Conservation (phyloP, 306 rosid genomes). For the Coriaria nepalensis region DNA sequence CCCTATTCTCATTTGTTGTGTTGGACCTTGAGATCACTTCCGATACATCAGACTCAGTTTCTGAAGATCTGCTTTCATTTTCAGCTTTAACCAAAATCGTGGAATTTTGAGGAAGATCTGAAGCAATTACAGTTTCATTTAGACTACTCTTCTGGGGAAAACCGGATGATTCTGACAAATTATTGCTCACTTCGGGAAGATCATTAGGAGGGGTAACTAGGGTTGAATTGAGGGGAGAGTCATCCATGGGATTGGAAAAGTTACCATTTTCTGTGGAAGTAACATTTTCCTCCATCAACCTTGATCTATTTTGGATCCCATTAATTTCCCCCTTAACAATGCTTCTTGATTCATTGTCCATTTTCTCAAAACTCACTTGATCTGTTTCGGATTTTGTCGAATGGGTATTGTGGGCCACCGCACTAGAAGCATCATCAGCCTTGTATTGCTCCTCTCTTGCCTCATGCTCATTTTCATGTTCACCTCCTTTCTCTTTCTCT, state of each 20-base stretch:
- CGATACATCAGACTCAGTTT: slow-evolving; percentile 15
- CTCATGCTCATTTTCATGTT: slow-evolving; percentile 36
- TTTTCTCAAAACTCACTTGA: slow-evolving; percentile 26
- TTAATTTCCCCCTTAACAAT: slow-evolving; percentile 16
- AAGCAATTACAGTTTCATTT: slow-evolving; percentile 9
- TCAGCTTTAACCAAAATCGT: slow-evolving; percentile 19
- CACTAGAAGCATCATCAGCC: slow-evolving; percentile 97
- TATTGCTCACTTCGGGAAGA: slow-evolving; percentile 24
- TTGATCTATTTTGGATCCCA: slow-evolving; percentile 22
- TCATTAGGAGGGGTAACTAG: slow-evolving; percentile 15
- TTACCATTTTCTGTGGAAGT: slow-evolving; percentile 11
- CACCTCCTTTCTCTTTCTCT: slow-evolving; percentile 27
- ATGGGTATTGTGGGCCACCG: slow-evolving; percentile 68
- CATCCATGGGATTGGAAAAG: slow-evolving; percentile 16
- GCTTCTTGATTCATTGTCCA: slow-evolving; percentile 17
- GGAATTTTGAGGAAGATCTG: slow-evolving; percentile 18
- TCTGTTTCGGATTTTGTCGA: slow-evolving; percentile 25
- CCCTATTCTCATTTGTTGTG: slow-evolving; percentile 28
- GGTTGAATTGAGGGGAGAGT: slow-evolving; percentile 18
- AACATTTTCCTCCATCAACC: slow-evolving; percentile 24
- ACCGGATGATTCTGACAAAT: slow-evolving; percentile 12
- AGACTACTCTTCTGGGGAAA: slow-evolving; percentile 26
- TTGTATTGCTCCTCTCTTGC: slow-evolving; percentile 89
- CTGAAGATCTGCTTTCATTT: slow-evolving; percentile 16
- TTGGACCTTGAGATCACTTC: slow-evolving; percentile 15